Evolutionary conservation across 108 stramenopile genomes (phyloP), one percentile per base, ranked within the genome.

Genomic region (Cyclostephanos invisitatus): DNA sequence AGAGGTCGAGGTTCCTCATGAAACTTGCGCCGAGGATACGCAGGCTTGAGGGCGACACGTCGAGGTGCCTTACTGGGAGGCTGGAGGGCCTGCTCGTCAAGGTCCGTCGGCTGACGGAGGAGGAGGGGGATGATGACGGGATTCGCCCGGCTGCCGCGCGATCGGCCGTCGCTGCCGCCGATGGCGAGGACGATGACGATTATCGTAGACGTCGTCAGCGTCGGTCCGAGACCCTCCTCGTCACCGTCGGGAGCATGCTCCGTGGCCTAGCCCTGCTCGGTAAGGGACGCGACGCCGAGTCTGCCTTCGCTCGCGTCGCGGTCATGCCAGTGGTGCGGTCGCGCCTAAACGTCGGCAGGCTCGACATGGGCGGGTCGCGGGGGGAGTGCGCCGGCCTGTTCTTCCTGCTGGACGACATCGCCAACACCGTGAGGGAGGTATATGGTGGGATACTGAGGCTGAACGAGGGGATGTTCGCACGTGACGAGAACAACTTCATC

Each of bases 281-380:
- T 10, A 79, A 83, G 67, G 89, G 89, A 12, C 73, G 70, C 44
- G 91, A 95, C 37, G 94, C 89, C 32, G 94, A 95, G 59, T 85
- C 72, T 62, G 81, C 87, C 24, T 95, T 95, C 86, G 94, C 91
- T 12, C 75, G 94, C 28, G 85, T 91, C 25, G 91, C 91, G 32
- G 89, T 95, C 14, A 91, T 95, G 94, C 94, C 94, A 3, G 76
- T 92, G 62, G 86, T 95, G 62, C 87, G 91, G 20, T 86, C 88
- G 28, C 84, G 91, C 64, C 70, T 95, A 21, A 90, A 87, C 75
- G 92, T 95, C 84, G 94, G 94, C 20, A 84, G 88, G 46, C 66
- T 95, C 28, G 94, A 95, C 74, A 85, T 90, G 68, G 94, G 94
- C 35, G 94, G 94, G 8, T 76, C 90, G n/a, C 88, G 94, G 10